Conservation (phyloP, 2,329 filamentous ascomycete species). For the Monascus ruber region DNA sequence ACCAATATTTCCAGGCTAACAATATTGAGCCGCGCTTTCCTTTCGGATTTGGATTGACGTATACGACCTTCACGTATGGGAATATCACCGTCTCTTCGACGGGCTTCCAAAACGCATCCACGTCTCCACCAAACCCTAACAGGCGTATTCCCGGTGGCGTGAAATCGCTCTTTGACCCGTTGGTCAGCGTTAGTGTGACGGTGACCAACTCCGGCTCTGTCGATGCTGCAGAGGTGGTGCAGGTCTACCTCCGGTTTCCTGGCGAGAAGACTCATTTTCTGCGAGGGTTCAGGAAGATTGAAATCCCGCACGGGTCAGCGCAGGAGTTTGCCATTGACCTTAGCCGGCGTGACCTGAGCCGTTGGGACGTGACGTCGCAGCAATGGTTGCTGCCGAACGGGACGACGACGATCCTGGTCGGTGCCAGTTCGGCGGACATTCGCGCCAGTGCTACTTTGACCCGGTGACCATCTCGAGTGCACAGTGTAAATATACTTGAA, state of each 20-base stretch:
- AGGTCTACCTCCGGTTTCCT: constrained; percentile 45
- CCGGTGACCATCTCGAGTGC: no score
- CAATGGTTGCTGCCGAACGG: constrained; percentile 21
- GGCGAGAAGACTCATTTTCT: constrained; percentile 24
- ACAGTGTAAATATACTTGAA: no score
- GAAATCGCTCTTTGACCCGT: constrained; percentile 41
- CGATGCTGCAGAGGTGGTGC: constrained; percentile 40
- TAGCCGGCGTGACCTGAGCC: constrained; percentile 24
- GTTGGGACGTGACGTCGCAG: constrained; percentile 24
- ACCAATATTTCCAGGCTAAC: constrained; percentile 39
- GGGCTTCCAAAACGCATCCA: not conserved
- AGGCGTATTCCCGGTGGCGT: constrained; percentile 39
- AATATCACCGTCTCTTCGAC: constrained; percentile 2
- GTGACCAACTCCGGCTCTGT: constrained; percentile 42
- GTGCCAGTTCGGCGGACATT: constrained; percentile 15
- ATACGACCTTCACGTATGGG: constrained; percentile 14
- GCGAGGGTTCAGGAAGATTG: constrained; percentile 43
- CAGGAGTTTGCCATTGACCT: constrained; percentile 36
- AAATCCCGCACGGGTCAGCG: constrained; percentile 31
- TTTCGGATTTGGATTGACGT: constrained; percentile 27
- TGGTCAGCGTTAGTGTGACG: constrained; percentile 38
- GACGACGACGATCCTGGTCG: constrained; percentile 13
- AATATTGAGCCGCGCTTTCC: constrained; percentile 26
- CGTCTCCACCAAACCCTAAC: constrained; percentile 3
- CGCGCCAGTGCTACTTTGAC: constrained; percentile 7